A percentile compares a stretch with the other conserved stretches of the same genome.
phyloP scores from a whole-genome alignment of 345 rosid genomes.

The Arabidopsis arenosa region DNA sequence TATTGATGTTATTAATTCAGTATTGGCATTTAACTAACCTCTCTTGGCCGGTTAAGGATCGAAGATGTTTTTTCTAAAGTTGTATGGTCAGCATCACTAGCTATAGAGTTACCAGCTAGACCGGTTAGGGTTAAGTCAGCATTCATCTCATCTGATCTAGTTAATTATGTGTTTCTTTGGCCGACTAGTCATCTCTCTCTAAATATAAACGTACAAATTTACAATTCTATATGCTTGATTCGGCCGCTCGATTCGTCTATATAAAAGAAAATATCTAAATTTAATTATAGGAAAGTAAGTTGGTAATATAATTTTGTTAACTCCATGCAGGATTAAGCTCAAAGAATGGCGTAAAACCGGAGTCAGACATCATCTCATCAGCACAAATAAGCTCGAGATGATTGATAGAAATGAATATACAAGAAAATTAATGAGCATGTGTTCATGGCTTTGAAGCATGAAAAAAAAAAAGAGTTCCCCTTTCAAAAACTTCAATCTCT shows the following conservation, averaged over 20 bases:
- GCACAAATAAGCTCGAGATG: slow-evolving; percentile 1
- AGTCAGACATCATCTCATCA: slow-evolving; percentile 15
- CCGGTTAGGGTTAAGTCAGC: background rate
- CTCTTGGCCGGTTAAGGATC: background rate
- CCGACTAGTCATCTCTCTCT: background rate
- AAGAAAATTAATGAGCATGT: background rate
- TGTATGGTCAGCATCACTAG: background rate
- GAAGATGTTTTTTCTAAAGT: background rate
- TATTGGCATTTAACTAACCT: background rate
- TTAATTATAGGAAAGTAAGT: background rate
- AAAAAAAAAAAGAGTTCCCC: slow-evolving; percentile 38
- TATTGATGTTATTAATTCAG: background rate
- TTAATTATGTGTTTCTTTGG: background rate
- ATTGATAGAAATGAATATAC: slow-evolving; percentile 9
- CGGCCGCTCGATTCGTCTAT: background rate
- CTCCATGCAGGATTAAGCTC: slow-evolving; percentile 32
- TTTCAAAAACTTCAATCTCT: slow-evolving; percentile 44
- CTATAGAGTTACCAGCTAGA: background rate
- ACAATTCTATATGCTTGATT: background rate
- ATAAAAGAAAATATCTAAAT: background rate
- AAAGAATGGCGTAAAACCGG: slow-evolving; percentile 18
- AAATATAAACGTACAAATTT: background rate
- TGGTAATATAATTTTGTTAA: slow-evolving; percentile 15
- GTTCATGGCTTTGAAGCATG: background rate
- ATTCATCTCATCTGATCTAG: background rate